Evolutionary conservation across 345 rosid species (phyloP), one percentile per base, ranked within the genome.

Genomic region (Eucalyptus coolabah): DNA sequence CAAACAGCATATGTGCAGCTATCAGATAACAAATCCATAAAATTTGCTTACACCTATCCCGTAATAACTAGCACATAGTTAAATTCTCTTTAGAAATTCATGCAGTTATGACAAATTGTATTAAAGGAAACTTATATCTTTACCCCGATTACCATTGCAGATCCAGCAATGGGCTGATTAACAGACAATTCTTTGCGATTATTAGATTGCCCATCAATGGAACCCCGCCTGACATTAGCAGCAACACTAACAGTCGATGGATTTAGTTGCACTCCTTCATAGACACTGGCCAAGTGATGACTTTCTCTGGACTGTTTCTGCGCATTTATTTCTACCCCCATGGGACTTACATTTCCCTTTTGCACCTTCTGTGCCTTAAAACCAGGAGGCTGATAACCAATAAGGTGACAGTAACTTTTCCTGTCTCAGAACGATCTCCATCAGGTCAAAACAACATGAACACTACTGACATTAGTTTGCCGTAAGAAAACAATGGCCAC

Each of bases 381-480:
- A 86, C 90, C 88, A 63, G 90, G 90, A 91, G 92, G 80, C 72
- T 87, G 90, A 93, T 92, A 69, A 88, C 97, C 98, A 54, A 94
- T 51, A 90, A 93, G 85, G 54, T 96, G 94, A 91, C 95, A 90
- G 90, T 94, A 91, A 69, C 53, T 86, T 87, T 54, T 63, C 99
- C 99, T 97, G 96, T 89, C 56, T 90, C 91, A 93, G 34, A 90
- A 90, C 49, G 88, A 37, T 37, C 45, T 37, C 83, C 45, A 72
- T 8, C 83, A 72, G 83, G 83, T 72, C 45, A 72, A 72, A 69
- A 72, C 8, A 72, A 72, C 83, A 72, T 72, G 26, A 72, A 37
- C 28, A 72, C 82, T 72, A 19, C 45, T 19, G 82, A 72, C 82
- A 37, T 21, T 72, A 69, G 81, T 42, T 18, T 72, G 83, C 24